Percentiles rank a stretch among this genome's conserved stretches.
These are phyloP conservation scores for Trichoderma polysporum DNA, from an alignment of 2,329 filamentous ascomycete species.

Conservation along the genomic window DNA sequence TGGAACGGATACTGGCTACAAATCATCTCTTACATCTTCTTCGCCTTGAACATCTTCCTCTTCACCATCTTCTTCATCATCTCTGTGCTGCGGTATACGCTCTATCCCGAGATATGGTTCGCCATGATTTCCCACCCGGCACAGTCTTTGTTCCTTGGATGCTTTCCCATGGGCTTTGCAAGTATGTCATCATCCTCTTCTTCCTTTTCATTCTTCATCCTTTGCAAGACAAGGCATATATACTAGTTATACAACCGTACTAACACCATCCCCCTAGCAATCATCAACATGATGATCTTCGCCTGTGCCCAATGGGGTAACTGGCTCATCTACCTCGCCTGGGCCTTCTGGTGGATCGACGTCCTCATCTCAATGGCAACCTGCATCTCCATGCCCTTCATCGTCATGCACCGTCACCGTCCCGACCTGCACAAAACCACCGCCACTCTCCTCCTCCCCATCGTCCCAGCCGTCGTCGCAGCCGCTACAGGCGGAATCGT, in stretches of 20 bases:
- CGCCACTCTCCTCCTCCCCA: constrained; percentile 63
- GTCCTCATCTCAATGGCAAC: constrained; percentile 51
- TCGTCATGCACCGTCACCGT: constrained; percentile 50
- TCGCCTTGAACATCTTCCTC: constrained; percentile 57
- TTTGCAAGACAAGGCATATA: not conserved
- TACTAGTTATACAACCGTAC: not conserved
- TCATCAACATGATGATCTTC: constrained; percentile 64
- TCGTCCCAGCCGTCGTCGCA: constrained; percentile 65
- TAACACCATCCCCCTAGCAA: constrained; percentile 35
- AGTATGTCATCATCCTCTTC: constrained; percentile 40
- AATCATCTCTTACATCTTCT: constrained; percentile 60
- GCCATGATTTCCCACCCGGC: constrained; percentile 66
- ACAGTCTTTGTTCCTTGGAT: constrained; percentile 68
- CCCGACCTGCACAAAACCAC: constrained; percentile 58
- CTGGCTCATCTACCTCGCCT: constrained; percentile 55
- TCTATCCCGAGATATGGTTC: constrained; percentile 65
- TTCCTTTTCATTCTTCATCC: not conserved
- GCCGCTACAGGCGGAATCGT: constrained; percentile 64
- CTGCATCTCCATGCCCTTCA: constrained; percentile 56
- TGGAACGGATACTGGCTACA: constrained; percentile 59
- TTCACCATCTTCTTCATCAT: constrained; percentile 56
- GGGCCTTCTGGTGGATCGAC: constrained; percentile 60
- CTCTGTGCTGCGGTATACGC: constrained; percentile 58
- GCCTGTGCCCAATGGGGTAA: constrained; percentile 63
- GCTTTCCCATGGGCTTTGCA: constrained; percentile 66